A percentile compares a stretch with the other conserved stretches of the same genome.
These are phyloP conservation scores for Podila clonocystis DNA, from an alignment of 192 early-diverging fungal genomes.

Conservation along the genomic window DNA sequence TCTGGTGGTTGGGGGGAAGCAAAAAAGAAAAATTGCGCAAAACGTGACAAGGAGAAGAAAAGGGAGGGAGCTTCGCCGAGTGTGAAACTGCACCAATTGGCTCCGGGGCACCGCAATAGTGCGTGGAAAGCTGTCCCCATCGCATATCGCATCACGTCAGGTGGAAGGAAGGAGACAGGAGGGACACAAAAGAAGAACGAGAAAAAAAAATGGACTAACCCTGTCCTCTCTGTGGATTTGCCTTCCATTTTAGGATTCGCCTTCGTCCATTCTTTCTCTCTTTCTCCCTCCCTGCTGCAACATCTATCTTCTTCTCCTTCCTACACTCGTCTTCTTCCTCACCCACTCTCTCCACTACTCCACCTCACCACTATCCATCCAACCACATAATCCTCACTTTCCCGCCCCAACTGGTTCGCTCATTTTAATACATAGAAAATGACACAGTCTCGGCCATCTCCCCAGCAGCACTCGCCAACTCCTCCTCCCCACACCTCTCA, in stretches of 20 bases:
- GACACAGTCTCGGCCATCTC: not conserved
- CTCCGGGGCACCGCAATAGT: no score
- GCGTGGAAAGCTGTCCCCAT: no score
- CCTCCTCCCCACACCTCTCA: not conserved
- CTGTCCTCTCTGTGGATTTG: not conserved
- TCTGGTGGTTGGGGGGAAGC: no score
- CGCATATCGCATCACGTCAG: no score
- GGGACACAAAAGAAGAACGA: not conserved
- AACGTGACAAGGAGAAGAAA: not conserved
- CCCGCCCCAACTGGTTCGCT: not conserved
- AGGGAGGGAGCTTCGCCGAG: no score
- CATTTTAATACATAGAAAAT: not conserved
- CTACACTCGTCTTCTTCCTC: not conserved
- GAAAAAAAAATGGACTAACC: no score
- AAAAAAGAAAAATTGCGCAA: not conserved
- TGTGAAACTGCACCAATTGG: no score
- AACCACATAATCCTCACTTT: not conserved
- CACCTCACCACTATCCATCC: not conserved
- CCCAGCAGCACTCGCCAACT: not conserved
- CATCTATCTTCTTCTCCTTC: not conserved
- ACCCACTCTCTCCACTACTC: not conserved
- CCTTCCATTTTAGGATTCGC: not conserved
- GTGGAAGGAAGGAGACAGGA: not conserved
- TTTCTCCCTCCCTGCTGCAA: not conserved
- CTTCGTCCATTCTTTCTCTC: slow-evolving; percentile 7